Base-by-base conservation (phyloP, 148 eudicot genomes). In the Chenopodium album region DNA sequence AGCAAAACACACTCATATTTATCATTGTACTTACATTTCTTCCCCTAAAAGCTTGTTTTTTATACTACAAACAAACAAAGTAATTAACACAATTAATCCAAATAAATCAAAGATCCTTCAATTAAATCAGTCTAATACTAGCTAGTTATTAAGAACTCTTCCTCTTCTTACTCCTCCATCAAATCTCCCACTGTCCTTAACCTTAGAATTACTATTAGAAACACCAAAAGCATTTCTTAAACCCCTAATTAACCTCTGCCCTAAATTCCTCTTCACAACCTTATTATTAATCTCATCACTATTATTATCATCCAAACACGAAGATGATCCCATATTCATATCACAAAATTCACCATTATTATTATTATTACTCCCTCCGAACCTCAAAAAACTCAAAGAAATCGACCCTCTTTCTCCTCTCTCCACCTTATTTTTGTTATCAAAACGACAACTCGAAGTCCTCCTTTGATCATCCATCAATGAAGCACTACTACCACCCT, bases 391-490 rank as follows among this genome's bases (percentile, higher is more conserved):
- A 28, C 85, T 78, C 0, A 92, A 85, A 75, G 98, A 94, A 70
- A 90, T 83, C 2, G 98, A 92, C 64, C 97, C 98, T 54, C 82
- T 86, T 56, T 92, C 89, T 19, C 90, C 97, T 52, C 92, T 89
- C 73, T 81, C 92, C 7, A 94, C 85, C 85, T 86, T 89, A 74
- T 82, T 62, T 7, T 47, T 78, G 59, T 48, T 78, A 59, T 79
- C 82, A 34, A 92, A 91, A 29, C 95, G 87, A 16, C 86, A 94
- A 65, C 98, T 92, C 16, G 87, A 83, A 17, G 92, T 86, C 47
- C 88, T 89, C 64, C 91, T 87, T 22, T 87, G 77, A 69, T 80
- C 77, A 63, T 85, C 76, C 16, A 85, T 54, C 66, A 78, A 22
- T 20, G 78, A 13, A 9, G 73, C 29, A 47, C 41, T 37, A 37